phyloP scores from a whole-genome alignment of 441 rosid species.

The Biscutella auriculata region DNA sequence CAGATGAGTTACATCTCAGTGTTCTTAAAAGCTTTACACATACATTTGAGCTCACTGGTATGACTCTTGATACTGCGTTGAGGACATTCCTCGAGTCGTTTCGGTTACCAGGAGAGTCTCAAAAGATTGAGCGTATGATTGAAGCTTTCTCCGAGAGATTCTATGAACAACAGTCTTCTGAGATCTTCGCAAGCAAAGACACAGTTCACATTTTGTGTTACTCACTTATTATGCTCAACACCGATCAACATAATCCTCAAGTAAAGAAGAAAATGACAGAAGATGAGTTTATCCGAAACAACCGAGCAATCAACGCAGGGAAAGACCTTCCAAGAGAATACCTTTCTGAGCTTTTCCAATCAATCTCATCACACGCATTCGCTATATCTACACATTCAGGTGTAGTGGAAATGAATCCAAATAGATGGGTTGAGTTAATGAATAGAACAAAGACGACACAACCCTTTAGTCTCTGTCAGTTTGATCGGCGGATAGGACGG shows the following conservation, averaged over 20 bases:
- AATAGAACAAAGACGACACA: conserved; percentile 37
- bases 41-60: conserved; percentile 62
- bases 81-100: conserved; percentile 69
- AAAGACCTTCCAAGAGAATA: conserved; percentile 85
- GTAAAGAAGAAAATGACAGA: conserved; percentile 93
- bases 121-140: conserved; percentile 71
- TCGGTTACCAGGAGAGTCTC: conserved; percentile 78
- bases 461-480: conserved; percentile 43
- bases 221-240: conserved; percentile 88
- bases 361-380: conserved; percentile 55
- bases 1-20: conserved; percentile 57
- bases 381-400: conserved; percentile 42
- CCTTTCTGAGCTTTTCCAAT: conserved; percentile 67
- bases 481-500: conserved; percentile 55
- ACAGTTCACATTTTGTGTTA: conserved; percentile 63
- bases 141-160: conserved; percentile 76
- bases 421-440: conserved; percentile 67
- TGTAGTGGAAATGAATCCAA: conserved; percentile 54
- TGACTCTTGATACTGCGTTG: conserved; percentile 72
- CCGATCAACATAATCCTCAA: conserved; percentile 87
- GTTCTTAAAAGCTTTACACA: conserved; percentile 66
- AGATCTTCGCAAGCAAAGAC: conserved; percentile 63
- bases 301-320: conserved; percentile 75
- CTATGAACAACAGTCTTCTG: conserved; percentile 54
- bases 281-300: conserved; percentile 84